Percentiles rank a stretch among this genome's conserved stretches.
These are phyloP conservation scores for Penicillium longicatenatum DNA, from an alignment of 495 filamentous ascomycete genomes.

Conservation along the genomic window DNA sequence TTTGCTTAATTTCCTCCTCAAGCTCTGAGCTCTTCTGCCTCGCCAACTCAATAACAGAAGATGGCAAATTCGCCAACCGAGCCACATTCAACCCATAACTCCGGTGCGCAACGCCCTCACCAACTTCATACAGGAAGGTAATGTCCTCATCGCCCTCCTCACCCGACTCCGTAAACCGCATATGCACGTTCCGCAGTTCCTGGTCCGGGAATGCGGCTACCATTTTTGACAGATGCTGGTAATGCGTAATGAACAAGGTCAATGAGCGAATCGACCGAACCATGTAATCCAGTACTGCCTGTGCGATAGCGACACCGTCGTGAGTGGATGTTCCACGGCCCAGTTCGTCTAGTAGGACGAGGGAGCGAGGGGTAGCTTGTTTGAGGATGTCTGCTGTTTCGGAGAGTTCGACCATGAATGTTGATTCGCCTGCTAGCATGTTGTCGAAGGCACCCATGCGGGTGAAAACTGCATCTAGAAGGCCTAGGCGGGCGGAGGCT, in stretches of 20 bases:
- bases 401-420: conserved; percentile 96
- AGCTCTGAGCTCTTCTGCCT: conserved; percentile 76
- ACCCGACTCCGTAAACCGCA: conserved; percentile 70
- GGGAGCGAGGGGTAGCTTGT: conserved; percentile 73
- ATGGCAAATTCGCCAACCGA: conserved; percentile 78
- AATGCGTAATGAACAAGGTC: conserved; percentile 95
- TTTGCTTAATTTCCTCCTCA: conserved; percentile 69
- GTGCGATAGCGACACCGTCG: conserved; percentile 94
- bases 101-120: conserved; percentile 86
- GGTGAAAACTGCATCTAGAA: conserved; percentile 90
- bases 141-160: conserved; percentile 53
- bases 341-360: conserved; percentile 95
- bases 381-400: conserved; percentile 92
- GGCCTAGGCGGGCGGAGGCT: conserved; percentile 67
- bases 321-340: conserved; percentile 92
- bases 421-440: conserved; percentile 91
- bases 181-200: conserved; percentile 76
- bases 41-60: conserved; percentile 73
- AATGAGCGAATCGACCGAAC: conserved; percentile 72
- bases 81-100: conserved; percentile 96
- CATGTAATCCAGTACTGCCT: conserved; percentile 84
- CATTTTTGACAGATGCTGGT: conserved; percentile 78
- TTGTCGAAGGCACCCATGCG: conserved; percentile 98
- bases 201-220: conserved; percentile 62
- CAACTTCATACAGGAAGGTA: conserved; percentile 82